Base-by-base conservation (phyloP, 2,329 filamentous ascomycete species). In the Diaporthe nobilis region DNA sequence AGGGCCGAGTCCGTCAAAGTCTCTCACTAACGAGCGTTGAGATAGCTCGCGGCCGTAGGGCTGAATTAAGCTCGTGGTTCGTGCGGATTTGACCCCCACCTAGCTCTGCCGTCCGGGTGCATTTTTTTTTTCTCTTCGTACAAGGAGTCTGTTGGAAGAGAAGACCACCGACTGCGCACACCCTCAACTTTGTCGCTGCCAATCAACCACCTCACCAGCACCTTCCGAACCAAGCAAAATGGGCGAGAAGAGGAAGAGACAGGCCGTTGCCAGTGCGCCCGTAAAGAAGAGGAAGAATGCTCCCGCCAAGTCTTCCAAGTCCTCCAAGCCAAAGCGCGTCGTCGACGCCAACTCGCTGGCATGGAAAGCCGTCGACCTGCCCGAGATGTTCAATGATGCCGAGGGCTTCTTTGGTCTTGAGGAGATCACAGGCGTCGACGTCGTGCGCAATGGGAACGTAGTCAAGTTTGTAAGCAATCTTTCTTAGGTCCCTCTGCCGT, bases 351-450 rank as follows among this genome's bases (percentile, higher is more conserved):
- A 88, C 77, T 84, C 88, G 1, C 84, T 93, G 58, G 83, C 85
- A 82, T 93, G 91, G 91, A 87, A 89, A 79, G 83, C 87, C 53
- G 87, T 89, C 15, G 87, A 91, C 28, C 91, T 97, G 4, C 94
- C 95, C 9, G 94, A 96, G 81, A 92, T 94, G 81, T 88, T 96
- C 79, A 92, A 96, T 61, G 95, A 98, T 85, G 94, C 94, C n/a
- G 95, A 97, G 78, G 97, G 97, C 0, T 98, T 99, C 83, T 97
- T 93, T 80, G 95, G 94, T 0, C 86, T 99, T 2, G 95, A 99
- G 81, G 96, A 98, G 81, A 93, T 98, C 63, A 94, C 98, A 22
- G 95, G 94, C 71, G 94, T 99, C 1, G 94, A 98, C 42, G 89
- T 99, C n/a, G 87, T 98, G 57, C 91, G 89, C 77, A 88, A 93